Conservation (phyloP, 768 basidiomycete genomes). For the Termitomyces sp. region DNA sequence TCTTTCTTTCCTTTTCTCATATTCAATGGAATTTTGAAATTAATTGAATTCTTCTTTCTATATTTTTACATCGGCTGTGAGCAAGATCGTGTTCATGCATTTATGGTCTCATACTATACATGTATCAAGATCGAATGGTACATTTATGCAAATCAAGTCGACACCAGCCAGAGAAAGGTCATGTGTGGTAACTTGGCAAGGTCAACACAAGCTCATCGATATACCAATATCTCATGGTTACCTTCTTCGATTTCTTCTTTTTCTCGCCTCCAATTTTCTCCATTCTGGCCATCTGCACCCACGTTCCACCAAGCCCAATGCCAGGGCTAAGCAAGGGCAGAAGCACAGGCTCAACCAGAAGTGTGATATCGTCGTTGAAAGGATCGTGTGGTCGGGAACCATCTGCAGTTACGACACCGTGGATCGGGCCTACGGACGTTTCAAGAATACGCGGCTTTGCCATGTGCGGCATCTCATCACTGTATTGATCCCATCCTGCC, state of each 20-base stretch:
- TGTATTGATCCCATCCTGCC: constrained; percentile 34
- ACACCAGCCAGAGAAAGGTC: too few relatives aligned
- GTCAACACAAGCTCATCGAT: constrained; percentile 35
- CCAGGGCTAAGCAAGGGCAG: constrained; percentile 43
- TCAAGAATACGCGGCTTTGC: constrained; percentile 32
- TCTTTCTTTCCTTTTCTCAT: too few relatives aligned
- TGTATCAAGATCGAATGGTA: too few relatives aligned
- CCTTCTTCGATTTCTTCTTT: constrained; percentile 31
- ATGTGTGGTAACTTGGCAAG: constrained; percentile 33
- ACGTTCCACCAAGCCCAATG: constrained; percentile 62
- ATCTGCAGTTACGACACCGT: constrained; percentile 9
- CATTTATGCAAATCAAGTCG: too few relatives aligned
- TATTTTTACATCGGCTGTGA: too few relatives aligned
- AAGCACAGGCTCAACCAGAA: constrained; percentile 47
- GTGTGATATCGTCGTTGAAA: constrained; percentile 52
- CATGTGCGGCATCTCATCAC: constrained; percentile 29
- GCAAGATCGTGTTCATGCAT: too few relatives aligned
- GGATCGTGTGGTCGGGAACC: constrained; percentile 42
- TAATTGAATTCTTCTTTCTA: too few relatives aligned
- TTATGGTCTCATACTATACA: too few relatives aligned
- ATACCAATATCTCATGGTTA: constrained; percentile 35
- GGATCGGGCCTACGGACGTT: constrained; percentile 29
- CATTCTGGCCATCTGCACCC: constrained; percentile 59
- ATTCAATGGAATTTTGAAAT: too few relatives aligned
- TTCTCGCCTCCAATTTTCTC: constrained; percentile 18